Base-by-base conservation (phyloP, 441 rosid species). In the Erysimum cheiri region DNA sequence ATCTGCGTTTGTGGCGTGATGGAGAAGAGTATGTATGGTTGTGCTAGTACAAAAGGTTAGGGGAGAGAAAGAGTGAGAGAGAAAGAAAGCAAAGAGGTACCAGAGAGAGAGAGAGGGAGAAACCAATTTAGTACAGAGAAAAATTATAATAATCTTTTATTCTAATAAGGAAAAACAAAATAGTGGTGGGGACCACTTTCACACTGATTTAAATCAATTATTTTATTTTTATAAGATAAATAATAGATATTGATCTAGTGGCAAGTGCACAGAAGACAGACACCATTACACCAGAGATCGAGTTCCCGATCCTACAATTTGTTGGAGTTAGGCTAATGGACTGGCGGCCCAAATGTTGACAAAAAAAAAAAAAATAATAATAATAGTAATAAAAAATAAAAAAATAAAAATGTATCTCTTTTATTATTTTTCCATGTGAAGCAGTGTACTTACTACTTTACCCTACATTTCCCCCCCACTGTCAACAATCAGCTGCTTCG, bases 1-100 rank as follows among this genome's bases (percentile, higher is more conserved):
- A 75, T 73, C 77, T 62, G 76, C n/a, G 50, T 68, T 72, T 55
- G 74, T 67, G 74, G 60, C 63, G 75, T 67, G 67, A 64, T 61
- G 53, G 60, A 36, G 60, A 65, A n/a, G 60, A 19, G 68, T 63
- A 47, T 47, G 48, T 4, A 49, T 52, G 70, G 36, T 48, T 50
- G n/a, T 22, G 26, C 28, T 52, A 36, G 69, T 49, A 64, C 36
- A 64, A 49, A 49, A 64, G 4, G 58, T 64, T 50, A 50, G 59
- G 55, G 76, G 60, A 59, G 60, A 52, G 37, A 61, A 29, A 13
- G 50, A 57, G 37, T 22, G 56, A 19, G 68, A 19, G 56, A 48
- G 9, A 47, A 56, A 49, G 43, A 46, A 11, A 22, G 31, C 17
- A 50, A 19, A 17, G 12, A 17, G 31, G 13, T 22, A 49, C 22